Percentiles rank a stretch among this genome's conserved stretches.
Conservation (phyloP, 2,329 filamentous ascomycete species). For the Cercospora sp. region DNA sequence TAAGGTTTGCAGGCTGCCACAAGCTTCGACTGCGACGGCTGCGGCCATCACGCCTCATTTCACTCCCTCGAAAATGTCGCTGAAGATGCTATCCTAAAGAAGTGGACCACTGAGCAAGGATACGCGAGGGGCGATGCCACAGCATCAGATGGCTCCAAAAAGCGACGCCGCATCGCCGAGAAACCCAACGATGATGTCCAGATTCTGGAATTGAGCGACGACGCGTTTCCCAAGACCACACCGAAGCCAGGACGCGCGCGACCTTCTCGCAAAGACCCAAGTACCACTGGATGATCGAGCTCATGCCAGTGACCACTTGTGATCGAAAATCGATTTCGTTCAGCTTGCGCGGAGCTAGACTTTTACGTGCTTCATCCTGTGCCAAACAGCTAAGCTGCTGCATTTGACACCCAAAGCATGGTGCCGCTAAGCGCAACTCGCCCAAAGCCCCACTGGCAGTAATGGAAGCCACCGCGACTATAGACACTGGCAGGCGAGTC, state of each 20-base stretch:
- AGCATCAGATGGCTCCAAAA: conserved; percentile 28
- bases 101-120: conserved; percentile 46
- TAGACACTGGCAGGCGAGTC: neutral
- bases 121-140: conserved; percentile 12
- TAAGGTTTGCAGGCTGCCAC: conserved; percentile 43
- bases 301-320: neutral
- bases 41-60: conserved; percentile 56
- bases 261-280: neutral
- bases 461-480: neutral
- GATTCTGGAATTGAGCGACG: conserved; percentile 24
- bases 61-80: conserved; percentile 54
- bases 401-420: neutral
- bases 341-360: neutral
- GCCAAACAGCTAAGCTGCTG: neutral
- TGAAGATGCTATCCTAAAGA: conserved; percentile 50
- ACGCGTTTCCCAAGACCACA: conserved; percentile 1
- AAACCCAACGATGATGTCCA: conserved; percentile 20
- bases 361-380: neutral
- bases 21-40: conserved; percentile 58
- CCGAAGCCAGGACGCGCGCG: neutral
- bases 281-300: neutral
- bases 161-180: conserved; percentile 29
- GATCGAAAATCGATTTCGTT: neutral
- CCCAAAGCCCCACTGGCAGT: neutral
- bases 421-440: neutral